Base-by-base conservation (phyloP, 2,329 filamentous ascomycete species). In the Rugonectria rugulosa region DNA sequence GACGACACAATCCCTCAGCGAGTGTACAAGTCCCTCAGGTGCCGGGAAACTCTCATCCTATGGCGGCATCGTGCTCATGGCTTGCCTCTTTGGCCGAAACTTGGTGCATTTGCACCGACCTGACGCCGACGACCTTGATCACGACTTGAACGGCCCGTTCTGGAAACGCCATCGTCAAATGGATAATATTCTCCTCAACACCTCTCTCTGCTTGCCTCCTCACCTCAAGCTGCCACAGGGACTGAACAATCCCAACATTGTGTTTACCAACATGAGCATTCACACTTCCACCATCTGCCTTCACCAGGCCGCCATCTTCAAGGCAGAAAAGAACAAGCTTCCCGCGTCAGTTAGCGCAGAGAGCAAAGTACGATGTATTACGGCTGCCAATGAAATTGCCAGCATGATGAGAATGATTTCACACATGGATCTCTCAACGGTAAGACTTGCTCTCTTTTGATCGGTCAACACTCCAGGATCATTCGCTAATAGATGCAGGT, bases 261-360 rank as follows among this genome's bases (percentile, higher is more conserved):
- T 98, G 5, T 98, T 97, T 71, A 87, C 90, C 53, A 98, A 98
- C 68, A 97, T 99, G 92, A 92, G 91, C 70, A 92, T 99, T 26
- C 93, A 98, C 71, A 97, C 95, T 0, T 96, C 93, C 1, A 92
- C 92, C 2, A 98, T 99, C 49, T 98, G 94, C 72, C 79, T 99
- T n/a, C 95, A 99, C 69, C 95, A 99, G 76, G 95, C 94, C 3
- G 95, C 95, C 21, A 98, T 99, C 17, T 97, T 94, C 81, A 98
- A 97, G 72, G 92, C 93, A 0, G 94, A 98, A 67, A 95, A 92
- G 75, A 89, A 97, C 73, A 85, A 87, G 48, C 78, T 97, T 57
- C 88, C 91, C 1, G 78, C 83, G 1, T 88, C 89, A 15, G 88
- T 97, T 41, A 88, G 90, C 60, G 87, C 90, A 2, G 94, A 98